These are phyloP conservation scores for Penicilliopsis zonata DNA, from an alignment of 495 filamentous ascomycete genomes.

Conservation along the genomic window DNA sequence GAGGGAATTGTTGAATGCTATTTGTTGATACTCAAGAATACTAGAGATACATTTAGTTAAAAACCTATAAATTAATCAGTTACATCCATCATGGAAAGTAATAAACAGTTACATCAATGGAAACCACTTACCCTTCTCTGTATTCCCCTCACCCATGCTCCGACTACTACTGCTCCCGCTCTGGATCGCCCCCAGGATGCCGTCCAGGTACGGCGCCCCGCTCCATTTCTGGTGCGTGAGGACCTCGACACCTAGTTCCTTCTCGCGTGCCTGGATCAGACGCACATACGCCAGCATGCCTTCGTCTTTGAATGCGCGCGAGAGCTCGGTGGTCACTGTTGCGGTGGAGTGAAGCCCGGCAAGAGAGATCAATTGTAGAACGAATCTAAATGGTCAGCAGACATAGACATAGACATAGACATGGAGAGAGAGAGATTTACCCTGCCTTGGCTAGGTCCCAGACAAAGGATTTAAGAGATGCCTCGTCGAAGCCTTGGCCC, in stretches of 20 bases:
- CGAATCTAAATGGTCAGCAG: conserved; percentile 41
- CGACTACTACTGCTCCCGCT: conserved; percentile 75
- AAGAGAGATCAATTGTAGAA: conserved; percentile 84
- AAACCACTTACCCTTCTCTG: conserved; percentile 41
- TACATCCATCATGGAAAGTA: too few relatives aligned
- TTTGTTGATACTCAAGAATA: too few relatives aligned
- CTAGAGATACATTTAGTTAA: too few relatives aligned
- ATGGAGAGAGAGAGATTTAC: too few relatives aligned
- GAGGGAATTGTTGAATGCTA: too few relatives aligned
- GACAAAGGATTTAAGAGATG: conserved; percentile 71
- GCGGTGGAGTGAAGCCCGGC: conserved; percentile 86
- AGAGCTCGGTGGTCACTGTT: conserved; percentile 75
- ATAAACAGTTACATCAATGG: too few relatives aligned
- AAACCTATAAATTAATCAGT: too few relatives aligned
- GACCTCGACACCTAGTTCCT: conserved; percentile 87
- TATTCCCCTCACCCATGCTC: conserved; percentile 78
- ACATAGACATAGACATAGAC: too few relatives aligned
- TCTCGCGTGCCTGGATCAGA: conserved; percentile 76
- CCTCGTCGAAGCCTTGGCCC: conserved; percentile 77
- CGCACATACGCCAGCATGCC: conserved; percentile 96
- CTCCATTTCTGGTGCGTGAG: conserved; percentile 99
- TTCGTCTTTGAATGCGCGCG: conserved; percentile 68
- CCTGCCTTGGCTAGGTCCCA: conserved; percentile 93
- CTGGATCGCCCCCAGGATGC: conserved; percentile 82
- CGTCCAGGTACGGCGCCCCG: conserved; percentile 84